Percentiles rank a stretch among this genome's conserved stretches.
These are phyloP conservation scores for Raffaelea albimanens DNA, from an alignment of 2,329 filamentous ascomycete species.

Conservation along the genomic window DNA sequence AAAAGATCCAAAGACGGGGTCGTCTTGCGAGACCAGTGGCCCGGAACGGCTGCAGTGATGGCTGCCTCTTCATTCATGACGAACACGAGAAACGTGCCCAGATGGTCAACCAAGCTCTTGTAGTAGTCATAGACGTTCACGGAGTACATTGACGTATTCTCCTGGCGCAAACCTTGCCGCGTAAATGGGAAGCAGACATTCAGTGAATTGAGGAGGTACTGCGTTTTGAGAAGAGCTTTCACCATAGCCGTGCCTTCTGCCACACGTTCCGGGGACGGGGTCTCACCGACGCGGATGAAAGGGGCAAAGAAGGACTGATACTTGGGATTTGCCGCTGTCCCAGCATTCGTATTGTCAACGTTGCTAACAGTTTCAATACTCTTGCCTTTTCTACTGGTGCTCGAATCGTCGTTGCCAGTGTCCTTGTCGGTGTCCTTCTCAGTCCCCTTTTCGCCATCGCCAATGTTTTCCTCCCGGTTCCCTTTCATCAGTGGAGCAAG, in stretches of 20 bases:
- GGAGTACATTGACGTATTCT: slow-evolving; percentile 48
- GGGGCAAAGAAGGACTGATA: slow-evolving; percentile 60
- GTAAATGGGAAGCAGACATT: slow-evolving; percentile 64
- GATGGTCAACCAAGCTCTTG: slow-evolving; percentile 57
- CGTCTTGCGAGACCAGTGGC: slow-evolving; percentile 43
- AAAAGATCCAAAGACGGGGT: slow-evolving; percentile 2
- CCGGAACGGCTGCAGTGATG: slow-evolving; percentile 63
- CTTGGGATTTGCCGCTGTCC: slow-evolving; percentile 5
- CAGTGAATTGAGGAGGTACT: slow-evolving; percentile 67
- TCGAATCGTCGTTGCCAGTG: not conserved
- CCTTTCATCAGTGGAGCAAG: slow-evolving; percentile 55
- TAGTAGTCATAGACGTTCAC: slow-evolving; percentile 85
- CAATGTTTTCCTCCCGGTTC: slow-evolving; percentile 17
- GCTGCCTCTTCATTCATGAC: slow-evolving; percentile 79
- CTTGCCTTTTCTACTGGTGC: not conserved
- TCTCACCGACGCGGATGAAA: slow-evolving; percentile 40
- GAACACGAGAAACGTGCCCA: slow-evolving; percentile 69
- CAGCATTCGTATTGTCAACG: not conserved
- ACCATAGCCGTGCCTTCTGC: slow-evolving; percentile 64
- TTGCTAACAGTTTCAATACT: not conserved
- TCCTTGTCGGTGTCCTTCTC: not conserved
- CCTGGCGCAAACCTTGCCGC: slow-evolving; percentile 45
- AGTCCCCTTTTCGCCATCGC: not conserved
- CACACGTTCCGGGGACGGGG: slow-evolving; percentile 26
- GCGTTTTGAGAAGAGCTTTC: slow-evolving; percentile 68